Evolutionary conservation across 169 alveolate genomes (phyloP), one percentile per base, ranked within the genome.

Genomic region (Theileria equi): DNA sequence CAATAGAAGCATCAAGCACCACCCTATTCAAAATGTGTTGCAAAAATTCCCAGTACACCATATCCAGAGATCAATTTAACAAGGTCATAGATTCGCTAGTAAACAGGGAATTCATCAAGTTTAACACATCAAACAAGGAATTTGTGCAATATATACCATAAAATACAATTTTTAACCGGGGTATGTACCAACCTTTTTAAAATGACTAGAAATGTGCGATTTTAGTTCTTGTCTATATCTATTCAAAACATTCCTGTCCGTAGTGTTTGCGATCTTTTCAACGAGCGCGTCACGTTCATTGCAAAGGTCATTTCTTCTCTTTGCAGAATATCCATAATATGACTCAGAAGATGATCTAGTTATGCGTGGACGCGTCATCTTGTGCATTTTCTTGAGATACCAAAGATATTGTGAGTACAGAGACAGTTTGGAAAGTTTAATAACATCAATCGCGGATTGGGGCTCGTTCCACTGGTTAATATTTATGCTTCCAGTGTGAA

Each of bases 381-480:
- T 60, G 19, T 52, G 49, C 10, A 53, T 19, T 21, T 57, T 49
- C 5, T 25, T 43, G 48, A 53, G 1, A 35, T 74, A 74, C 84
- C 84, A 74, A 28, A 48, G 57, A 17, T 52, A 2, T 31, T 74
- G 84, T 13, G 36, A 48, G 34, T 57, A 61, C 25, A 74, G 53
- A 29, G 84, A 57, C 71, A 63, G 34, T 36, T 74, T 74, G 19
- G 84, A 50, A 52, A 74, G 47, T 50, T 74, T 74, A 3, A 74
- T 44, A 26, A 66, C 21, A 34, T 74, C 84, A 43, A 74, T 3
- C 5, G 54, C 47, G 17, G 40, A 23, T 13, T 41, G 54, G 17
- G 84, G 84, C 73, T 74, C 80, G 48, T 62, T 34, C 41, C 35
- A 72, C 26, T 52, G 50, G 53, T 55, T 55, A 6, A 55, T 53